These are phyloP conservation scores for Peribolospora baueri DNA, from an alignment of 768 basidiomycete genomes.

Conservation along the genomic window DNA sequence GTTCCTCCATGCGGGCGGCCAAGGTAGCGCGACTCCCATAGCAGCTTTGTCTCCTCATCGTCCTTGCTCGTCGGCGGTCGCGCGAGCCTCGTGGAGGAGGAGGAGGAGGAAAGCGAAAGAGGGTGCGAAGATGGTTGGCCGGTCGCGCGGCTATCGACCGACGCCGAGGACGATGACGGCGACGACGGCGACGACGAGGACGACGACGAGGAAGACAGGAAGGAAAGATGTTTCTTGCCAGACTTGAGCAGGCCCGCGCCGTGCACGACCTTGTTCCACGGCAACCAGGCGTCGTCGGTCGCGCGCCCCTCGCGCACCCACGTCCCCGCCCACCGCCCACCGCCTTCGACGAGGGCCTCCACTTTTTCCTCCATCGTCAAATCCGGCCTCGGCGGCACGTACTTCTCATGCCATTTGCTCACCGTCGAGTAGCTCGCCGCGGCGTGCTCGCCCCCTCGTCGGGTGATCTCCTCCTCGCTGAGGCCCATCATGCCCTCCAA, in stretches of 20 bases:
- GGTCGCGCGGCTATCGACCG: not conserved
- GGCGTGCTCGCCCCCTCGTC: constrained; percentile 16
- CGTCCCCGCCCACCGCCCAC: constrained; percentile 11
- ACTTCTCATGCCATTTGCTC: constrained; percentile 54
- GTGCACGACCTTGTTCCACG: no score
- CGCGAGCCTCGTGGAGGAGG: constrained; percentile 6
- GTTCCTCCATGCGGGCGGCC: constrained; percentile 43
- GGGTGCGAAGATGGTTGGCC: not conserved
- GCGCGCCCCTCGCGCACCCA: constrained; percentile 4
- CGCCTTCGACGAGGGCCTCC: constrained; percentile 77
- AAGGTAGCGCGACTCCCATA: constrained; percentile 9
- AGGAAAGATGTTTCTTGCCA: not conserved
- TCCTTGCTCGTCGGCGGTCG: constrained; percentile 11
- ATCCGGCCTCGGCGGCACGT: constrained; percentile 41
- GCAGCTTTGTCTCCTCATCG: constrained; percentile 9
- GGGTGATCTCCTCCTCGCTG: constrained; percentile 14
- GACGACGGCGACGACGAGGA: constrained; percentile 28
- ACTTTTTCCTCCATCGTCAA: constrained; percentile 45
- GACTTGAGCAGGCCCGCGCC: no score
- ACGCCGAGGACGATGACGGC: not conserved
- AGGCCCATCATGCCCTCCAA: constrained; percentile 20
- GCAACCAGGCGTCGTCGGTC: not conserved
- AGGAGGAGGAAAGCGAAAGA: not conserved
- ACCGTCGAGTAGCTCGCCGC: constrained; percentile 53
- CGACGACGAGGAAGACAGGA: constrained; percentile 1